A percentile compares a stretch with the other conserved stretches of the same genome.
phyloP scores from a whole-genome alignment of 208 protist genomes.

The Balamuthia mandrillaris region DNA sequence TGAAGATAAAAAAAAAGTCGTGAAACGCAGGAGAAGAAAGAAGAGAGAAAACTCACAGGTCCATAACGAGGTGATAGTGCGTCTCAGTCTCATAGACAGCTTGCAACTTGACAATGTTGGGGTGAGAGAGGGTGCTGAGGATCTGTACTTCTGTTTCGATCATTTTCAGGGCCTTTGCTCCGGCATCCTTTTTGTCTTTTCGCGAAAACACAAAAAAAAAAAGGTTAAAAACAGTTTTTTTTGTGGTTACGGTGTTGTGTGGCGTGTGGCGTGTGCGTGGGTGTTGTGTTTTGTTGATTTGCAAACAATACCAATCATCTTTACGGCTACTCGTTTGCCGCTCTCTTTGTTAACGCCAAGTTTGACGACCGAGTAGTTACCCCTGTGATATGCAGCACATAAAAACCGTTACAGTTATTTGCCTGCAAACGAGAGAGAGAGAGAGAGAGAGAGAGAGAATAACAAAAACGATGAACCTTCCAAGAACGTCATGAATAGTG shows the following conservation, averaged over 20 bases:
- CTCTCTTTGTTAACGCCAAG: neutral
- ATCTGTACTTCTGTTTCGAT: slow-evolving; percentile 33
- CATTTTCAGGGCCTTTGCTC: neutral
- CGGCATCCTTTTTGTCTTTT: slow-evolving; percentile 29
- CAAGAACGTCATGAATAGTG: no score
- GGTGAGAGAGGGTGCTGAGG: neutral
- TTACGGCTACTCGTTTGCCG: slow-evolving; percentile 9
- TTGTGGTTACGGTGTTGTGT: no score
- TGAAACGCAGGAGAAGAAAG: neutral
- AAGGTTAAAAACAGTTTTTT: no score
- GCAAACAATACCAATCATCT: no score
- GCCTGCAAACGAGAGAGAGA: no score
- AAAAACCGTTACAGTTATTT: no score
- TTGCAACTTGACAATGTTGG: slow-evolving; percentile 29
- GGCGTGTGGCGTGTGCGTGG: no score
- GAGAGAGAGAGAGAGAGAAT: no score
- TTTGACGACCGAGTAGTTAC: slow-evolving; percentile 53
- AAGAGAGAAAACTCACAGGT: neutral
- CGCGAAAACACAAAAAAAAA: no score
- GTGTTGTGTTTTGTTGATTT: no score
- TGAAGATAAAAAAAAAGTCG: neutral
- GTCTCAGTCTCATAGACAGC: slow-evolving; percentile 17
- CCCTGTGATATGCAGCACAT: no score
- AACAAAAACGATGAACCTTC: no score
- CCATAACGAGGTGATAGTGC: slow-evolving; percentile 30